Conservation (phyloP, 495 filamentous ascomycete genomes). For the Cercophora samala region DNA sequence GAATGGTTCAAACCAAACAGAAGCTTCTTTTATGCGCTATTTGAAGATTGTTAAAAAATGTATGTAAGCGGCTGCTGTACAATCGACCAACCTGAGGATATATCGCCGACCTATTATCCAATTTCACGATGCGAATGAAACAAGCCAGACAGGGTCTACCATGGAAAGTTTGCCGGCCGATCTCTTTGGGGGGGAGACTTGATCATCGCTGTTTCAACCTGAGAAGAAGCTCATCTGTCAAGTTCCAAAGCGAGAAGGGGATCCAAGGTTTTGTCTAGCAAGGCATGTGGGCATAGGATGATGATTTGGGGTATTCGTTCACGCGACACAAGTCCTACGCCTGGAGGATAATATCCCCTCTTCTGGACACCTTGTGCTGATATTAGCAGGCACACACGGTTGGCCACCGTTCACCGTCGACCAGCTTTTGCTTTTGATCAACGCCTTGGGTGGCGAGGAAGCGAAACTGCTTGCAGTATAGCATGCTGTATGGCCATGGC, state of each 20-base stretch:
- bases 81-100: constrained; percentile 3
- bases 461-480: background rate
- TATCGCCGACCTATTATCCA: constrained; percentile 5
- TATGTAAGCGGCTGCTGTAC: background rate
- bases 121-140: background rate
- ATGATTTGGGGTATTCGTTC: background rate
- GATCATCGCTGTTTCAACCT: constrained; percentile 18
- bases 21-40: background rate
- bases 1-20: background rate
- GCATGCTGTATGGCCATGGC: background rate
- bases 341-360: constrained; percentile 1
- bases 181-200: background rate
- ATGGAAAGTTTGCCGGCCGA: background rate
- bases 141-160: background rate
- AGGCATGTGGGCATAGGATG: background rate
- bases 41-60: background rate
- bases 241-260: background rate
- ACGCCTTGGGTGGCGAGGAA: background rate
- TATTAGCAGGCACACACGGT: background rate
- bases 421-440: background rate
- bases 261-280: background rate
- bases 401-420: background rate
- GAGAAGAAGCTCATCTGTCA: constrained; percentile 17
- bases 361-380: background rate
- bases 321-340: background rate